phyloP scores from a whole-genome alignment of 257 asterid species.

The Apocynum venetum region DNA sequence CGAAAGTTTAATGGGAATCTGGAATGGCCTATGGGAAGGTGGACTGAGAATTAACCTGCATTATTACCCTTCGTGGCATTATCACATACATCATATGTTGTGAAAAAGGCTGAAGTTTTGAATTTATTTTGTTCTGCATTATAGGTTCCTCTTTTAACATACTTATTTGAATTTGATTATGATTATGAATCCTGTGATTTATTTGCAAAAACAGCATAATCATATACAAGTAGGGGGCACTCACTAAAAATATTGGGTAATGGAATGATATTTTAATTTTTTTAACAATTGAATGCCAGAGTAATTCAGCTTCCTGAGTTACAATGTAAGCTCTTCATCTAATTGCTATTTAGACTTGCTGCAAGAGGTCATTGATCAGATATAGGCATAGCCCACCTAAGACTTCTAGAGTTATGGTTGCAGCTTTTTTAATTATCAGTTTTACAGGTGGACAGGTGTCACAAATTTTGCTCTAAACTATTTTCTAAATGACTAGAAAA shows the following conservation, averaged over 20 bases:
- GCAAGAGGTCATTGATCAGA: neutral
- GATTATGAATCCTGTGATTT: neutral
- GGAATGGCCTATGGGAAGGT: neutral
- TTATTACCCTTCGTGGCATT: neutral
- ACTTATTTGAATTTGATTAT: neutral
- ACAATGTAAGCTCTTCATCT: neutral
- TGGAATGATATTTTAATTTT: neutral
- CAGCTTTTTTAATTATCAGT: neutral
- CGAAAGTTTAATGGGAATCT: neutral
- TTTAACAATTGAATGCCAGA: neutral
- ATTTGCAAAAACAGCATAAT: neutral
- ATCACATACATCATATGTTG: neutral
- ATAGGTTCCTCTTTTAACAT: neutral
- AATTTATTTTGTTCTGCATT: neutral
- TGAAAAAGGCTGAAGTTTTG: neutral
- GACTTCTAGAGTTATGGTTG: neutral
- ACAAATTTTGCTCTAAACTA: too few species aligned
- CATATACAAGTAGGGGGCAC: neutral
- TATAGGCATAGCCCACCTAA: neutral
- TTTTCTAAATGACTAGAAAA: neutral
- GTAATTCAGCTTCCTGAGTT: neutral
- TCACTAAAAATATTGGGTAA: neutral
- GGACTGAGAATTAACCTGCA: neutral
- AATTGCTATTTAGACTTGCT: neutral
- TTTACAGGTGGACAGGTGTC: neutral